Evolutionary conservation across 1,284 basidiomycete species (phyloP).

Genomic region (Moesziomyces sp.): DNA sequence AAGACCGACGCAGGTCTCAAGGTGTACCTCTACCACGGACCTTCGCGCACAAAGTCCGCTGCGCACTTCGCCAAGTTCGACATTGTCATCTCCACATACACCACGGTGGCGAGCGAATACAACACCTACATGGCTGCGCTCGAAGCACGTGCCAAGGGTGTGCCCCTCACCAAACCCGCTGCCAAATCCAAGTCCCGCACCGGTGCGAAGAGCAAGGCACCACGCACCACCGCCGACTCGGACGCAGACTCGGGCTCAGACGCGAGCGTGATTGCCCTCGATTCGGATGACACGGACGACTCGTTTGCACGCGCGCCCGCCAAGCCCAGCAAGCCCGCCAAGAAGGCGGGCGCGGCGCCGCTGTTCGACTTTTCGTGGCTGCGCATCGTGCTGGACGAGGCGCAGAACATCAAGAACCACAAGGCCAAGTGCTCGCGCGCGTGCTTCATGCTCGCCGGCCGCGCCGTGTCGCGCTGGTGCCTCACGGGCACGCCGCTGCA

Average conservation of each 20-base stretch:
- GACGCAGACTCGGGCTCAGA: slow-evolving; percentile 31
- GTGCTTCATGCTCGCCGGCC: slow-evolving; percentile 76
- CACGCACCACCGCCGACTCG: slow-evolving; percentile 20
- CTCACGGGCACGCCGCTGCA: slow-evolving; percentile 71
- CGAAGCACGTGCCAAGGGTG: slow-evolving; percentile 24
- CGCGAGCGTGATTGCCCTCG: slow-evolving; percentile 41
- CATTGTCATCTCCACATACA: slow-evolving; percentile 64
- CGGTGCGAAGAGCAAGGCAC: slow-evolving; percentile 10
- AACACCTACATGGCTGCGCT: slow-evolving; percentile 27
- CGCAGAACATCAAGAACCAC: slow-evolving; percentile 95
- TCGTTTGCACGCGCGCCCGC: slow-evolving; percentile 42
- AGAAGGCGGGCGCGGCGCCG: slow-evolving; percentile 69
- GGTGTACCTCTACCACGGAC: slow-evolving; percentile 64
- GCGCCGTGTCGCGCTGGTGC: slow-evolving; percentile 63
- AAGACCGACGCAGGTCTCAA: slow-evolving; percentile 72
- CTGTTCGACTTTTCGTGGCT: slow-evolving; percentile 85
- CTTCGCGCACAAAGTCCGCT: slow-evolving; percentile 47
- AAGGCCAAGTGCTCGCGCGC: slow-evolving; percentile 82
- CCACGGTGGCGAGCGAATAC: slow-evolving; percentile 58
- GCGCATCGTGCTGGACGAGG: slow-evolving; percentile 89
- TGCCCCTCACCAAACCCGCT: neutral
- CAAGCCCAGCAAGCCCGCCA: slow-evolving; percentile 69
- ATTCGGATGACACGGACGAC: slow-evolving; percentile 68
- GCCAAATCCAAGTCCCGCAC: slow-evolving; percentile 14
- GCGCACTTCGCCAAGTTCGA: slow-evolving; percentile 50